Evolutionary conservation across 1,139 yeast genomes (phyloP).

Genomic region (Petasospora rhodanensis): DNA sequence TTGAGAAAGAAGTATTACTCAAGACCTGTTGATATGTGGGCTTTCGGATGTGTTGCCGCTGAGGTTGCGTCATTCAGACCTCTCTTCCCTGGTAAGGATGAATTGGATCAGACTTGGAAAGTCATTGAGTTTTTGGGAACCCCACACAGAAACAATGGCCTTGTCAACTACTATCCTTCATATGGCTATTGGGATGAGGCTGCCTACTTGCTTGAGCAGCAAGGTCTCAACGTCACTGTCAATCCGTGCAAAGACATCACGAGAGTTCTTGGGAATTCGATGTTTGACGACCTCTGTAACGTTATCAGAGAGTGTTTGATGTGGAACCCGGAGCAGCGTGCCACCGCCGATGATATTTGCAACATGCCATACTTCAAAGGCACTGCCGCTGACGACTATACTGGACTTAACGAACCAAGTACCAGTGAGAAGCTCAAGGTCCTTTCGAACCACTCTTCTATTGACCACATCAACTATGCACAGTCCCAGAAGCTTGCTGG

Average conservation of each 20-base stretch:
- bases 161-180: constrained; percentile 36
- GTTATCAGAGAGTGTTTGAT: constrained; percentile 53
- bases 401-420: neutral
- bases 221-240: constrained; percentile 53
- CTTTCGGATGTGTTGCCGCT: constrained; percentile 81
- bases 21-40: constrained; percentile 88
- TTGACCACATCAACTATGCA: constrained; percentile 3
- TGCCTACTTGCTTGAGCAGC: constrained; percentile 39
- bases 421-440: neutral
- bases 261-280: constrained; percentile 35
- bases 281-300: constrained; percentile 38
- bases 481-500: constrained; percentile 14
- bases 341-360: constrained; percentile 42
- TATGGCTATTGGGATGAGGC: constrained; percentile 74
- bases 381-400: constrained; percentile 28
- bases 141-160: constrained; percentile 39
- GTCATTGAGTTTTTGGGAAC: constrained; percentile 68
- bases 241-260: constrained; percentile 36
- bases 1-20: constrained; percentile 65
- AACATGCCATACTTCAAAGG: constrained; percentile 49
- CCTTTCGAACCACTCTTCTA: neutral
- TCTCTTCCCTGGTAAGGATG: constrained; percentile 78
- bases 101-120: constrained; percentile 69
- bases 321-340: constrained; percentile 62
- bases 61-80: constrained; percentile 78